Evolutionary conservation across 148 eudicot genomes (phyloP).

Genomic region (Vaccinium vitisidaea): DNA sequence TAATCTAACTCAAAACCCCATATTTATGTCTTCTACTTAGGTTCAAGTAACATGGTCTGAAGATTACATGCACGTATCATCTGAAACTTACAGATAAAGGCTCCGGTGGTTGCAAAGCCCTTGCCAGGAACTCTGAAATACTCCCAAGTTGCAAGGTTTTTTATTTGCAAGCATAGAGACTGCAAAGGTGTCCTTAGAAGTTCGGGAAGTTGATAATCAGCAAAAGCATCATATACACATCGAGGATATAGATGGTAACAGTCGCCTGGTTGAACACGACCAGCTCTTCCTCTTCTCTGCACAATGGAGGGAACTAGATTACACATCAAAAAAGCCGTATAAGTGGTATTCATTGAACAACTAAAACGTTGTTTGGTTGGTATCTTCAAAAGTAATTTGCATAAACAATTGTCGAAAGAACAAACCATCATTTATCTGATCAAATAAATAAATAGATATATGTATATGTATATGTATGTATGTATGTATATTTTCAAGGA

Average conservation of each 20-base stretch:
- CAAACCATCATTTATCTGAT: neutral
- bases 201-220: slow-evolving; percentile 95
- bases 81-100: slow-evolving; percentile 68
- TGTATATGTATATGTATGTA: too few relatives aligned
- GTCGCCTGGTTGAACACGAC: slow-evolving; percentile 98
- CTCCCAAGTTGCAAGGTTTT: slow-evolving; percentile 85
- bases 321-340: neutral
- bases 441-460: too few relatives aligned
- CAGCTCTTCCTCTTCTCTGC: slow-evolving; percentile 96
- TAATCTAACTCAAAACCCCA: slow-evolving; percentile 1
- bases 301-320: slow-evolving; percentile 18
- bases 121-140: slow-evolving; percentile 79
- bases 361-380: neutral
- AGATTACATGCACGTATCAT: neutral
- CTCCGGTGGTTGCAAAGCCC: slow-evolving; percentile 91
- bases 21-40: neutral
- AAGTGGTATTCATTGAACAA: slow-evolving; percentile 7
- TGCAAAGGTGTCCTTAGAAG: slow-evolving; percentile 96
- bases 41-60: neutral
- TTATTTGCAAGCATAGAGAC: slow-evolving; percentile 94
- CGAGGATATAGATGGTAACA: slow-evolving; percentile 92
- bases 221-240: slow-evolving; percentile 83
- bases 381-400: neutral
- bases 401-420: neutral
- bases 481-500: too few relatives aligned